Conservation (phyloP, 257 asterid genomes). For the Anisodus acutangulus region DNA sequence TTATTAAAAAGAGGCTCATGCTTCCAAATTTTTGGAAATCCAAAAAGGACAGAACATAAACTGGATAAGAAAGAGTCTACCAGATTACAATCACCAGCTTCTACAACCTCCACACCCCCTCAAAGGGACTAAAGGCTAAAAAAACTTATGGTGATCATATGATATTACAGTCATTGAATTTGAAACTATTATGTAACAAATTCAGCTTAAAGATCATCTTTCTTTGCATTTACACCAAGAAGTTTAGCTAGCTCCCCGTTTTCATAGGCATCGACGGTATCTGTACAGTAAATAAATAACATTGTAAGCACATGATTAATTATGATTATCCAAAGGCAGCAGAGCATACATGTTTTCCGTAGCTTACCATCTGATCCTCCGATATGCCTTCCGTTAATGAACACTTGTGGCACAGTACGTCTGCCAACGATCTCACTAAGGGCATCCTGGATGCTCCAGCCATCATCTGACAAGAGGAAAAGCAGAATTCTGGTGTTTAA, state of each 20-base stretch:
- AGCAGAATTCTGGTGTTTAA: neutral
- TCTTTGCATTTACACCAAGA: conserved; percentile 48
- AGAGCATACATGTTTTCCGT: neutral
- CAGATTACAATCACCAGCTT: neutral
- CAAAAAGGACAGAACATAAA: neutral
- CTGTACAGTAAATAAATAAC: conserved; percentile 44
- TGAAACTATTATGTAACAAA: conserved; percentile 33
- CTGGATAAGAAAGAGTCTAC: neutral
- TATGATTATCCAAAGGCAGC: neutral
- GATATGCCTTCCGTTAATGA: conserved; percentile 80
- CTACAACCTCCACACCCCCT: neutral
- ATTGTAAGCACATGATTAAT: neutral
- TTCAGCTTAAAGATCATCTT: conserved; percentile 70
- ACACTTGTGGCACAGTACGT: conserved; percentile 92
- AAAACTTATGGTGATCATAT: conserved; percentile 12
- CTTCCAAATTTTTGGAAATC: neutral
- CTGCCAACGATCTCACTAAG: conserved; percentile 67
- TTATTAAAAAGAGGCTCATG: neutral
- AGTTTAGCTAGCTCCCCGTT: conserved; percentile 71
- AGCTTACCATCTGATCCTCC: conserved; percentile 97
- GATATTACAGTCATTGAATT: conserved; percentile 32
- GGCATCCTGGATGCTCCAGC: conserved; percentile 75
- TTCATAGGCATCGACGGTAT: conserved; percentile 78
- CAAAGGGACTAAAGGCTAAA: neutral
- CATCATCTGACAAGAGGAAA: conserved; percentile 60